Base-by-base conservation (phyloP, 2,329 filamentous ascomycete species). In the Penicillium sp. region DNA sequence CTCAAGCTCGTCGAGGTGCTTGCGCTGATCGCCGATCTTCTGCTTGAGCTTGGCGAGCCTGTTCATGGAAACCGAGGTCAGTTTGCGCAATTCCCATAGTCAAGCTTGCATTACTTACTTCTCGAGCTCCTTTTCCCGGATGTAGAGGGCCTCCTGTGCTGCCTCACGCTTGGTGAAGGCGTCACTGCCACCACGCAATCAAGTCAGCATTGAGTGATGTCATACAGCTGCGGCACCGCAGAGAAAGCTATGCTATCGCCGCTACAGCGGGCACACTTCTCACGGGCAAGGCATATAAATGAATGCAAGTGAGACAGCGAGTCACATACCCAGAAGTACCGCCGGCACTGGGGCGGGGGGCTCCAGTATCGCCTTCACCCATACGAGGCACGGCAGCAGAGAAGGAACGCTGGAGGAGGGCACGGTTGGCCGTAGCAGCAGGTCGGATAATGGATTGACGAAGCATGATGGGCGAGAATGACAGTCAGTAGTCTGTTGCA, bases 141-240 rank as follows among this genome's bases (percentile, higher is more conserved):
- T 89, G 71, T 86, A 87, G 57, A 80, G 80, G 67, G 89, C 84
- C 75, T 97, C 93, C 64, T 74, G 78, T 54, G 91, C 91, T 65
- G 84, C 80, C 73, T 98, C 93, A 58, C 93, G 88, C 73, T 84
- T 85, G 73, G 84, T 87, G 80, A 96, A 98, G 41, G 87, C 81
- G 65, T 98, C 91, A 57, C 91, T 94, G 53, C 56, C 32, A 26
- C 7, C 20, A 28, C 17, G 21, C 15, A 29, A 17, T 11, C 7
- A 23, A 31, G 35, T 55, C 40, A 59, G 49, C 41, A 31, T 44
- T 41, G 18, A n/a, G 48, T 46, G 35, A 43, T 43, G 36, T 53
- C 47, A 53, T 52, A 10, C 6, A 18, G 31, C 27, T 25, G 34
- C 18, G 31, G 21, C 39, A 37, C 35, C 35, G 40, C 37, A 37